Evolutionary conservation across 768 basidiomycete genomes (phyloP), one percentile per base, ranked within the genome.

Genomic region (Pulveroboletus sp.): DNA sequence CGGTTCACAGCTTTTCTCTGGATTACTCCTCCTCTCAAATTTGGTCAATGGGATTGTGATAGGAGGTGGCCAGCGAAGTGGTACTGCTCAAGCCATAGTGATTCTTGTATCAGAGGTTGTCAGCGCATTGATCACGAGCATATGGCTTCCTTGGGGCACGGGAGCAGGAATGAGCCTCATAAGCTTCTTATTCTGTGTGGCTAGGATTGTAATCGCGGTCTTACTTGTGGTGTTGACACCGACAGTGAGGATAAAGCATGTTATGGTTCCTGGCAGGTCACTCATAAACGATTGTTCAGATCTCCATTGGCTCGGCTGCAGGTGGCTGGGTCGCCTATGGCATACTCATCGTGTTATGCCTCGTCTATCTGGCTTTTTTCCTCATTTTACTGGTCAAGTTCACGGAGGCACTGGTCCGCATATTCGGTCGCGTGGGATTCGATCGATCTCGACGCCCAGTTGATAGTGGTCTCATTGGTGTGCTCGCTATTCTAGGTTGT

Each of bases 121-220:
- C 18, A 84, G 88, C 39, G 90, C 93, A 6, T 73, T 98, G 50
- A 81, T 89, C 26, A 96, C 94, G 30, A 93, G 89, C 54, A 75
- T 95, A 30, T 96, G 92, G 92, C 78, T 96, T 51, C 94, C 94
- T 15, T 99, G 95, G 95, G 92, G 91, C 28, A 87, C 87, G 46
- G 93, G 95, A 1, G 93, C 95, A 2, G 89, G 92, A 54, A 98
- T 98, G 96, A 95, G 94, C 13, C 76, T 93, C 32, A 85, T 95
- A 51, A 93, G 90, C 65, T 97, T 97, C 74, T 72, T 96, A 61
- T 86, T 95, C 60, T 93, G 91, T 51, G 89, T 95, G 5, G 84
- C 89, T 18, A 77, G 95, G 56, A 94, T 96, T 59, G 84, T 93
- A 26, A 80, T 93, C 21, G 88, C 90, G 3, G 93, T 97, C 13